Percentiles rank a stretch among this genome's conserved stretches.
phyloP scores from a whole-genome alignment of 345 rosid species.

The Corchorus olitorius region DNA sequence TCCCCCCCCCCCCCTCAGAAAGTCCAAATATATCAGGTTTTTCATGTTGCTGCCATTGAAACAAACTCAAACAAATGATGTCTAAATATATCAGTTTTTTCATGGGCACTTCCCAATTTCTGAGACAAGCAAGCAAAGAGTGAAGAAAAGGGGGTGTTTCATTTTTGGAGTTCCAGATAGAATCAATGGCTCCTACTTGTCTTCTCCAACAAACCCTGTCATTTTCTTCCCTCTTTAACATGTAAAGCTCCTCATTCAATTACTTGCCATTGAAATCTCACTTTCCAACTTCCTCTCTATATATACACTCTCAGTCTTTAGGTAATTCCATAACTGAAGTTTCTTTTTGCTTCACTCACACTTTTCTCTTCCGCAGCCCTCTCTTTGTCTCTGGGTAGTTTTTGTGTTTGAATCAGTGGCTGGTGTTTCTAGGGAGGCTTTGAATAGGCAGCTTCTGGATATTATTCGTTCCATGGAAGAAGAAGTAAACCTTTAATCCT shows the following conservation, averaged over 20 bases:
- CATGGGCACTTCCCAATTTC: too few relatives aligned
- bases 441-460: constrained; percentile 13
- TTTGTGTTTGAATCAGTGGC: background rate
- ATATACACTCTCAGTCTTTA: background rate
- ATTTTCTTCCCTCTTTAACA: background rate
- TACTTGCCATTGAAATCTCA: background rate
- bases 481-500: constrained; percentile 18
- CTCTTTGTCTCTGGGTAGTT: background rate
- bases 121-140: too few relatives aligned
- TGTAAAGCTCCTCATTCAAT: background rate
- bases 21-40: too few relatives aligned
- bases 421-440: constrained; percentile 6
- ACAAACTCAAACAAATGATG: too few relatives aligned
- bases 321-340: background rate
- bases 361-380: background rate
- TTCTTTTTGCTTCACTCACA: background rate
- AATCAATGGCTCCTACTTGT: background rate
- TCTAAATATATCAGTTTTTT: too few relatives aligned
- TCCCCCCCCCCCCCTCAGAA: too few relatives aligned
- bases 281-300: background rate
- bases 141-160: background rate
- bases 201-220: background rate
- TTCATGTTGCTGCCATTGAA: too few relatives aligned
- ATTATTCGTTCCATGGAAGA: constrained; percentile 23
- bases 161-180: constrained; percentile 5